Percentiles rank a stretch among this genome's conserved stretches.
Evolutionary conservation across 139 green algal genomes (phyloP).

Genomic region (Edaphochlamys debaryana): DNA sequence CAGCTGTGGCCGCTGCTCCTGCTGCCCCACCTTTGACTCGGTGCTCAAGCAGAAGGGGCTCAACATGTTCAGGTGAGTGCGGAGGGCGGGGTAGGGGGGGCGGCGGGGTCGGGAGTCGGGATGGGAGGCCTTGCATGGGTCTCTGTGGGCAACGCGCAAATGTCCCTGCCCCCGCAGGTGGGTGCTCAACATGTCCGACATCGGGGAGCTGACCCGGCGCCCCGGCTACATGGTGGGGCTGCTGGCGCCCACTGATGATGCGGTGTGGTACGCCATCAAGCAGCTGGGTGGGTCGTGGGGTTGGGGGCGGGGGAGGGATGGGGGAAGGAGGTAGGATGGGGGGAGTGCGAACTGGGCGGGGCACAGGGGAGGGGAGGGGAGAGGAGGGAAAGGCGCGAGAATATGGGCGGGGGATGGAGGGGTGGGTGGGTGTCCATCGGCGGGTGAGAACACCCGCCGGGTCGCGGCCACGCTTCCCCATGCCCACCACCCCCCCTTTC

Average conservation of each 20-base stretch:
- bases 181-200: constrained; percentile 21
- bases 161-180: constrained; percentile 1
- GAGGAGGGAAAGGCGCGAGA: too few species aligned
- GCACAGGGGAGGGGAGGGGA: too few species aligned
- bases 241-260: constrained; percentile 49
- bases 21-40: constrained; percentile 43
- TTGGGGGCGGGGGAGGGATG: not conserved
- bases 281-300: constrained; percentile 36
- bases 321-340: too few species aligned
- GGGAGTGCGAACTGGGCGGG: too few species aligned
- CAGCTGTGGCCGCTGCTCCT: constrained; percentile 51
- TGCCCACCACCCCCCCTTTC: not conserved
- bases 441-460: not conserved
- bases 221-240: constrained; percentile 48
- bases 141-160: not conserved
- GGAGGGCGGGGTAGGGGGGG: not conserved
- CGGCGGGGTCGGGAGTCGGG: not conserved
- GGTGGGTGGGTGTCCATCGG: not conserved
- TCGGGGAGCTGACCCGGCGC: not conserved
- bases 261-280: constrained; percentile 36
- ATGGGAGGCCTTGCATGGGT: not conserved
- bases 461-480: not conserved
- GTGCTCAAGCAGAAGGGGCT: constrained; percentile 44
- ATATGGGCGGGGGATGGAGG: too few species aligned
- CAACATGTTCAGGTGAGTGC: constrained; percentile 43